Percentiles rank a stretch among this genome's conserved stretches.
Evolutionary conservation across 495 filamentous ascomycete species (phyloP).

Genomic region (Saxispiralis lemnorum): DNA sequence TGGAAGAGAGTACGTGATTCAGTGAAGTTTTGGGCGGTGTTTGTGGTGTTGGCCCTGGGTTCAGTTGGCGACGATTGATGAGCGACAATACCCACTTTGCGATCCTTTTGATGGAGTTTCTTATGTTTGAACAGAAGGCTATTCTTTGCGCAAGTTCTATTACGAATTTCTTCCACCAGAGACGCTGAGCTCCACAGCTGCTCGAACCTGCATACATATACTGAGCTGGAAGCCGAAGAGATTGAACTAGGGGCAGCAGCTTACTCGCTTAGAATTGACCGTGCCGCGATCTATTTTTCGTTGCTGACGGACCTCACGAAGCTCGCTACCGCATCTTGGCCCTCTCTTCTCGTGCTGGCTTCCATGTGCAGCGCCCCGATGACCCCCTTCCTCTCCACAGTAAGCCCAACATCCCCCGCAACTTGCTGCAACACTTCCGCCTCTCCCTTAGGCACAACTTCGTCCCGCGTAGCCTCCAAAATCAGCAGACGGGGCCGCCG

Average conservation of each 20-base stretch:
- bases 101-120: background rate
- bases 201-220: no score
- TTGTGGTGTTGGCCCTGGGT: no score
- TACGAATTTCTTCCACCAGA: no score
- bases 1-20: constrained; percentile 5
- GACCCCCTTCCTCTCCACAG: constrained; percentile 24
- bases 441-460: constrained; percentile 46
- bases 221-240: no score
- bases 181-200: no score
- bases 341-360: constrained; percentile 26
- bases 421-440: constrained; percentile 30
- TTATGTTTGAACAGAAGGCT: background rate
- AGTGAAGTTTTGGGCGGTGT: background rate
- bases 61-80: no score
- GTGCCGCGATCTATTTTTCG: no score
- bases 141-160: no score
- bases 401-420: constrained; percentile 20
- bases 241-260: no score
- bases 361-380: constrained; percentile 38
- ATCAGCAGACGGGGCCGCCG: constrained; percentile 33
- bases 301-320: constrained; percentile 2
- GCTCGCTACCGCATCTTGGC: constrained; percentile 26
- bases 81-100: background rate
- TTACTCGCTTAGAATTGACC: no score
- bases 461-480: constrained; percentile 46